Conservation (phyloP, 768 basidiomycete genomes). For the Tubosaeta sp. region DNA sequence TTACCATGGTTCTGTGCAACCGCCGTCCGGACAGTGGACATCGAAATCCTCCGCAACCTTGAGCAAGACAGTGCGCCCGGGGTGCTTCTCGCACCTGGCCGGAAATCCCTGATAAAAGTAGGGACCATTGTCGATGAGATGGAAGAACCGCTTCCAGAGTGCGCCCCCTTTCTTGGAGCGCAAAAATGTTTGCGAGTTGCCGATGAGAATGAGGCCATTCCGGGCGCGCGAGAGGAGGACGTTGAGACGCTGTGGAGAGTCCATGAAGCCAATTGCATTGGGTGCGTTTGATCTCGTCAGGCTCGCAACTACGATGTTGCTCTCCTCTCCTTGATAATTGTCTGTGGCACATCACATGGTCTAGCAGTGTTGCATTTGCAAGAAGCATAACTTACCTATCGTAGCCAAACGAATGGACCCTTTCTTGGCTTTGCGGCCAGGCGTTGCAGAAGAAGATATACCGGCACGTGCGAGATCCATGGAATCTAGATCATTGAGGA, state of each 20-base stretch:
- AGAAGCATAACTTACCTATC: conserved; percentile 43
- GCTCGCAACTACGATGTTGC: conserved; percentile 59
- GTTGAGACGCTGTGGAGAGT: conserved; percentile 61
- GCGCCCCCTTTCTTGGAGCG: conserved; percentile 11
- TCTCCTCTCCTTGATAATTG: conserved; percentile 75
- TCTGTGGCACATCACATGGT: conserved; percentile 36
- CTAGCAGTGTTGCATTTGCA: background rate
- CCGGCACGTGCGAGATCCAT: conserved; percentile 55
- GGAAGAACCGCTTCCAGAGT: conserved; percentile 14
- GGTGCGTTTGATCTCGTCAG: conserved; percentile 56
- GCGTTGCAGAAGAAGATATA: conserved; percentile 33
- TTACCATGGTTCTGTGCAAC: conserved; percentile 57
- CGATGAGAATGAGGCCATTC: conserved; percentile 60
- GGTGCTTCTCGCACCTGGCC: conserved; percentile 51
- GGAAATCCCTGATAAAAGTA: conserved; percentile 40
- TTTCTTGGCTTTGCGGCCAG: conserved; percentile 35
- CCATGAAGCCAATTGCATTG: conserved; percentile 68
- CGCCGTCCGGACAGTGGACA: conserved; percentile 52
- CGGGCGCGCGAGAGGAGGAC: conserved; percentile 68
- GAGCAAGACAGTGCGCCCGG: conserved; percentile 37
- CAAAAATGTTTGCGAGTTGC: conserved; percentile 57
- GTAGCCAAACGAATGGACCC: conserved; percentile 55
- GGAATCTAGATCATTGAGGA: conserved; percentile 60
- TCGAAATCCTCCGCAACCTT: conserved; percentile 47
- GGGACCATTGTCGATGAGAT: conserved; percentile 7